Evolutionary conservation across 1,284 basidiomycete species (phyloP).

Genomic region (Neotropicomus parvogracilis): DNA sequence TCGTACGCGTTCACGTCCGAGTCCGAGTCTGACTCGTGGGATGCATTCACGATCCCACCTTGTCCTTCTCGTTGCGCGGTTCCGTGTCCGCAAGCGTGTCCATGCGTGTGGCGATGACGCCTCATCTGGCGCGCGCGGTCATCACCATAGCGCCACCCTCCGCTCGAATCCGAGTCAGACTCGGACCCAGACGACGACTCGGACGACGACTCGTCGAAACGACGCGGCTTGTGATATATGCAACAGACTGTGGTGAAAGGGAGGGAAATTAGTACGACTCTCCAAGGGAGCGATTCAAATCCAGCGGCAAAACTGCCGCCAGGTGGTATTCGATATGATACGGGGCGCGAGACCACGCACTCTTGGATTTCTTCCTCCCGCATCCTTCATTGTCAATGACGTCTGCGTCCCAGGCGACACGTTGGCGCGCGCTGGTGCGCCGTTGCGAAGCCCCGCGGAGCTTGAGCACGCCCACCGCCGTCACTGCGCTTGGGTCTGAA

Average conservation of each 20-base stretch:
- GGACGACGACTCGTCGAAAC: slow-evolving; percentile 77
- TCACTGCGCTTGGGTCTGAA: slow-evolving; percentile 12
- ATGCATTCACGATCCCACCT: slow-evolving; percentile 15
- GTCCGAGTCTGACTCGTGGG: slow-evolving; percentile 10
- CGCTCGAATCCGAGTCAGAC: slow-evolving; percentile 32
- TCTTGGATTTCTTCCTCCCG: slow-evolving; percentile 81
- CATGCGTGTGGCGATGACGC: slow-evolving; percentile 7
- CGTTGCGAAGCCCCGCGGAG: slow-evolving; percentile 51
- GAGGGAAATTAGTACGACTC: no score
- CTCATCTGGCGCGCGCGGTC: slow-evolving; percentile 17
- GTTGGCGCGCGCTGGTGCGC: slow-evolving; percentile 38
- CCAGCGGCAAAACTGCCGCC: no score
- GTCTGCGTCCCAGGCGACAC: slow-evolving; percentile 74
- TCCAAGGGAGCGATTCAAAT: no score
- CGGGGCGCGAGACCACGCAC: no score
- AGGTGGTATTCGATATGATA: no score
- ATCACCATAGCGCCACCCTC: not conserved
- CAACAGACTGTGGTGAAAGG: slow-evolving; percentile 68
- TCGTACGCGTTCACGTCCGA: slow-evolving; percentile 28
- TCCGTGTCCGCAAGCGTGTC: slow-evolving; percentile 4
- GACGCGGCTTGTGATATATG: slow-evolving; percentile 79
- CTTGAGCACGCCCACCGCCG: slow-evolving; percentile 45
- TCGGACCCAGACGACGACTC: slow-evolving; percentile 51
- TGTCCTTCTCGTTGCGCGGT: slow-evolving; percentile 7
- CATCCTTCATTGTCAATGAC: slow-evolving; percentile 82